Conservation (phyloP, 2,329 filamentous ascomycete genomes). For the Achaetomium macrosporum region DNA sequence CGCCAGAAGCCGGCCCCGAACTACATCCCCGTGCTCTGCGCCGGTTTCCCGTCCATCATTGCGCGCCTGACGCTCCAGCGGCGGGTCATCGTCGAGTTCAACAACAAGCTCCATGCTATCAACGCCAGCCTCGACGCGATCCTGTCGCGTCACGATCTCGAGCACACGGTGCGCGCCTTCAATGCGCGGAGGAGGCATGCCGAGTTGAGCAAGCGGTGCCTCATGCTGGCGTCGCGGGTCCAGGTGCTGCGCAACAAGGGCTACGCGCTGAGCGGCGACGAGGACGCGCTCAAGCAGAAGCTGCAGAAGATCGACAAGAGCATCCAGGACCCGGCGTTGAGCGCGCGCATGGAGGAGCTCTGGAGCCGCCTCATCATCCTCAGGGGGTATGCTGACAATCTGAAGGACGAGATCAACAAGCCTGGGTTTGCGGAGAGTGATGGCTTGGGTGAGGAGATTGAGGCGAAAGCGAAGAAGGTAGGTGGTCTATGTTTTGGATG, state of each 20-base stretch:
- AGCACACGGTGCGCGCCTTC: constrained; percentile 66
- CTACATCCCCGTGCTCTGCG: constrained; percentile 70
- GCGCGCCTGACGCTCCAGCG: constrained; percentile 68
- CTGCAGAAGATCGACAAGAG: constrained; percentile 62
- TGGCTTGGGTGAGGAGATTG: constrained; percentile 61
- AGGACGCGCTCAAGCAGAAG: constrained; percentile 71
- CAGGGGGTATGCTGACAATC: constrained; percentile 63
- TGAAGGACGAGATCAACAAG: constrained; percentile 70
- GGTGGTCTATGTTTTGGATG: constrained; percentile 24
- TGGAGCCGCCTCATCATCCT: constrained; percentile 77
- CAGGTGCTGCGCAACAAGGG: constrained; percentile 76
- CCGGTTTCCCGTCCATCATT: constrained; percentile 66
- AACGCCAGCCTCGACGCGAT: constrained; percentile 68
- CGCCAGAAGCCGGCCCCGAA: constrained; percentile 70
- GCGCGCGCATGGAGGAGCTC: constrained; percentile 73
- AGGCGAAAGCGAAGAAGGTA: constrained; percentile 70
- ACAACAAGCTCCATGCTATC: constrained; percentile 69
- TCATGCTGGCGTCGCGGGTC: constrained; percentile 70
- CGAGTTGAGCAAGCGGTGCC: constrained; percentile 64
- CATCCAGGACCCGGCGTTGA: constrained; percentile 68
- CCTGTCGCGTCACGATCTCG: constrained; percentile 69
- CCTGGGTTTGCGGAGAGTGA: constrained; percentile 51
- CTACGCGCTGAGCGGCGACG: constrained; percentile 71
- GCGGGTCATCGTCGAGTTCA: constrained; percentile 62
- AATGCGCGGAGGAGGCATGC: constrained; percentile 68